A percentile compares a stretch with the other conserved stretches of the same genome.
phyloP scores from a whole-genome alignment of 345 rosid species.

The Pelargonium nanum region DNA sequence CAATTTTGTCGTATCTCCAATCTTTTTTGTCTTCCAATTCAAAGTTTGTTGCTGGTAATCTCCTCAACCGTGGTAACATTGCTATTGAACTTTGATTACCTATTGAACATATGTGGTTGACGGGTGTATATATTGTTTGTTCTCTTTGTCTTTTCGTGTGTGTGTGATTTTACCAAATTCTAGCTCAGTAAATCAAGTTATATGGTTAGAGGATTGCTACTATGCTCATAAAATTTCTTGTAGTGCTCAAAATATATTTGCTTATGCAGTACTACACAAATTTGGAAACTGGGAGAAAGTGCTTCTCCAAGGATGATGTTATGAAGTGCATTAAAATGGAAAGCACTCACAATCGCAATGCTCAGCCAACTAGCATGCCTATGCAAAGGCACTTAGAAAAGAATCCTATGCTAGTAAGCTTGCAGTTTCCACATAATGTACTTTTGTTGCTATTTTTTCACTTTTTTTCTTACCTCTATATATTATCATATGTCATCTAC shows the following conservation, averaged over 20 bases:
- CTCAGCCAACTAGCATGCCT: neutral
- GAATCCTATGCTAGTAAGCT: constrained; percentile 19
- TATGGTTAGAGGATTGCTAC: neutral
- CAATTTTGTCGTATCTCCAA: neutral
- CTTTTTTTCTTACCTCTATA: neutral
- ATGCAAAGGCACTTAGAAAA: constrained; percentile 6
- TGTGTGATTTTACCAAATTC: neutral
- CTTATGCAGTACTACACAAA: constrained; percentile 35
- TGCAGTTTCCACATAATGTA: neutral
- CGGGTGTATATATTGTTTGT: too few species aligned
- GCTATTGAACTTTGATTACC: too few species aligned
- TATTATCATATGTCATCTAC: constrained; percentile 5
- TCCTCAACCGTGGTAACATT: too few species aligned
- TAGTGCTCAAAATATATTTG: too few species aligned
- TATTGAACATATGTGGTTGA: too few species aligned
- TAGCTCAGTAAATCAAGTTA: neutral
- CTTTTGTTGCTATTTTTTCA: constrained; percentile 3
- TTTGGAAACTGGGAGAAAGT: constrained; percentile 29
- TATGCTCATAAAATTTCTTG: constrained; percentile 3
- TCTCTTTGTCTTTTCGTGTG: too few species aligned
- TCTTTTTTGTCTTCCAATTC: too few species aligned
- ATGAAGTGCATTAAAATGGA: constrained; percentile 3
- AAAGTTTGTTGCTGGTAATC: too few species aligned
- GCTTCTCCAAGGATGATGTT: constrained; percentile 39
- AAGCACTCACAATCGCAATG: constrained; percentile 9